These are phyloP conservation scores for Aspergillus tamarii DNA, from an alignment of 2,329 filamentous ascomycete genomes.

Conservation along the genomic window DNA sequence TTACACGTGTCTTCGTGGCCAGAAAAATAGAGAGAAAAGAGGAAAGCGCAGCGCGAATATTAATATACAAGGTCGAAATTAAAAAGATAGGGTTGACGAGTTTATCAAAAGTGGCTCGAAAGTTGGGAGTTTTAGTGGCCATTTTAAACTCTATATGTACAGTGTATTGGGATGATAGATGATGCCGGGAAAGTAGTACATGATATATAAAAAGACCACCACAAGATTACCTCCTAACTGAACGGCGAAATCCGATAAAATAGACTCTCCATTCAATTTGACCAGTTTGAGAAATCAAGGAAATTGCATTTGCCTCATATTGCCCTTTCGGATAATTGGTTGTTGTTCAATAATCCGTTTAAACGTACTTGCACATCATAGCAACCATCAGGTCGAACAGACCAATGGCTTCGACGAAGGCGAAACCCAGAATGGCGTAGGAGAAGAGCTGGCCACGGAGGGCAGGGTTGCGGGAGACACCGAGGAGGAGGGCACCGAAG, in stretches of 20 bases:
- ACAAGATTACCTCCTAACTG: constrained; percentile 25
- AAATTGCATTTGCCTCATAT: constrained; percentile 7
- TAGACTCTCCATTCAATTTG: not conserved
- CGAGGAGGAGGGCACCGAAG: constrained; percentile 85
- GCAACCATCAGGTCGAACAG: constrained; percentile 89
- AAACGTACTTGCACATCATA: constrained; percentile 88
- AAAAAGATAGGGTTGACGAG: not conserved
- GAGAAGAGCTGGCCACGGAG: constrained; percentile 95
- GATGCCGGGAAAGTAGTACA: constrained; percentile 32
- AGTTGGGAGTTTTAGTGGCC: constrained; percentile 24
- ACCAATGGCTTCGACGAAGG: constrained; percentile 81
- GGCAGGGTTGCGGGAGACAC: constrained; percentile 90
- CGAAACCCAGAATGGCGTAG: constrained; percentile 93
- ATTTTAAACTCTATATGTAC: constrained; percentile 37
- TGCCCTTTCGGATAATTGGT: not conserved
- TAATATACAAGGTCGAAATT: constrained; percentile 1
- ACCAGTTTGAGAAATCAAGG: constrained; percentile 1
- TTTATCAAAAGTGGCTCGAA: constrained; percentile 5
- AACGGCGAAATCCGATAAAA: not conserved
- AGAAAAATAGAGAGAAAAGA: not conserved
- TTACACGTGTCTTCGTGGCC: not conserved
- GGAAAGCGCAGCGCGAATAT: not conserved
- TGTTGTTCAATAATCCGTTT: constrained; percentile 23
- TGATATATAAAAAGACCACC: constrained; percentile 35
- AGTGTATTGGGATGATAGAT: constrained; percentile 31